phyloP scores from a whole-genome alignment of 495 filamentous ascomycete genomes.

The Tuber brumale region DNA sequence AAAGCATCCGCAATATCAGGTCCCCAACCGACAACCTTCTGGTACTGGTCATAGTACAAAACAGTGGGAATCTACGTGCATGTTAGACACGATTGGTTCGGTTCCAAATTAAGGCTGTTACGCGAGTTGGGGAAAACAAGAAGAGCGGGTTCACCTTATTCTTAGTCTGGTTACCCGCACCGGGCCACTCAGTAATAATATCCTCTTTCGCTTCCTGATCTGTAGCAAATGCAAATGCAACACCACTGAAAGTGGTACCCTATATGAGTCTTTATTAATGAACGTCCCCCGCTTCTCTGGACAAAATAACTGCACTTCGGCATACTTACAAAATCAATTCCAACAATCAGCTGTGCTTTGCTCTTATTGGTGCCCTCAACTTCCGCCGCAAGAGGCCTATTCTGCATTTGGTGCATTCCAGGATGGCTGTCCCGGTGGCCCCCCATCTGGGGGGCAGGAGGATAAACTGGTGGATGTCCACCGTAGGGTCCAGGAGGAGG shows the following conservation, averaged over 20 bases:
- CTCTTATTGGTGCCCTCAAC: slow-evolving; percentile 78
- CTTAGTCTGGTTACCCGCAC: slow-evolving; percentile 68
- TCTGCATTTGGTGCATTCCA: slow-evolving; percentile 24
- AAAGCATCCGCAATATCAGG: slow-evolving; percentile 73
- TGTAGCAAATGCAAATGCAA: slow-evolving; percentile 72
- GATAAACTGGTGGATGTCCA: slow-evolving; percentile 26
- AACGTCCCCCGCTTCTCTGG: neutral
- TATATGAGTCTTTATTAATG: slow-evolving; percentile 34
- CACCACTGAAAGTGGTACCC: slow-evolving; percentile 73
- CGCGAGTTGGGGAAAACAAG: neutral
- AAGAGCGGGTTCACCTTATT: slow-evolving; percentile 53
- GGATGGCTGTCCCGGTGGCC: slow-evolving; percentile 34
- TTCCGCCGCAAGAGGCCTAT: slow-evolving; percentile 54
- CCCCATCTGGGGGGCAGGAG: slow-evolving; percentile 20
- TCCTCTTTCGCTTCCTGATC: slow-evolving; percentile 71
- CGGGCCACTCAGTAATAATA: slow-evolving; percentile 75
- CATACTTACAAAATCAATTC: slow-evolving; percentile 68
- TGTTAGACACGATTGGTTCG: slow-evolving; percentile 1
- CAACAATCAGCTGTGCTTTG: slow-evolving; percentile 73
- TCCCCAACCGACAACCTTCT: slow-evolving; percentile 76
- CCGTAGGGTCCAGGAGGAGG: slow-evolving; percentile 25
- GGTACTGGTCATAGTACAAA: slow-evolving; percentile 75
- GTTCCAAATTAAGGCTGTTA: slow-evolving; percentile 7
- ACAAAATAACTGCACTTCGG: neutral
- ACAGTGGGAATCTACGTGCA: slow-evolving; percentile 63